Percentiles rank a stretch among this genome's conserved stretches.
Evolutionary conservation across 306 rosid species (phyloP).

Genomic region (Calophaca sinica): DNA sequence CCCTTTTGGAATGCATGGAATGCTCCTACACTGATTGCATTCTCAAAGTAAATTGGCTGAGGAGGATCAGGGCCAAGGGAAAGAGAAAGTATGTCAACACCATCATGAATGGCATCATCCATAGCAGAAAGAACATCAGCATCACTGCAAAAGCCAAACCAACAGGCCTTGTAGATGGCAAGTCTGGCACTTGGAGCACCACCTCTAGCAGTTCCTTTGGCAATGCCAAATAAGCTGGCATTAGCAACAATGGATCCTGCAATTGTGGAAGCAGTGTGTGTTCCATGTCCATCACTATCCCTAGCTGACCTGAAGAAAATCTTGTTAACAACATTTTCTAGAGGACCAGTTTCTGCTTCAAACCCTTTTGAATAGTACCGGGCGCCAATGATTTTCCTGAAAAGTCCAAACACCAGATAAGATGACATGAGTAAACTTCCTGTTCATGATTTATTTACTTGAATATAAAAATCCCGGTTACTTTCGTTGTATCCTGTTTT

Average conservation of each 20-base stretch:
- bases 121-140: slow-evolving; percentile 70
- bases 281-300: slow-evolving; percentile 73
- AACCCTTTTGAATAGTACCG: slow-evolving; percentile 61
- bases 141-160: slow-evolving; percentile 64
- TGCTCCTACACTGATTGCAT: slow-evolving; percentile 61
- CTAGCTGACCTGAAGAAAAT: slow-evolving; percentile 64
- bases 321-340: slow-evolving; percentile 46
- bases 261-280: slow-evolving; percentile 78
- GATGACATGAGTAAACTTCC: slow-evolving; percentile 17
- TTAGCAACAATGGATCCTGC: slow-evolving; percentile 64
- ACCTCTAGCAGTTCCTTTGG: slow-evolving; percentile 72
- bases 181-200: slow-evolving; percentile 72
- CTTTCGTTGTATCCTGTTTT: too few species aligned
- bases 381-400: slow-evolving; percentile 74
- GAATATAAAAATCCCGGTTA: background rate
- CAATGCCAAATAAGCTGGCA: slow-evolving; percentile 66
- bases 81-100: slow-evolving; percentile 73
- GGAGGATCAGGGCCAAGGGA: slow-evolving; percentile 76
- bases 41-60: slow-evolving; percentile 58
- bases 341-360: slow-evolving; percentile 61
- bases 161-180: slow-evolving; percentile 78
- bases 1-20: slow-evolving; percentile 76
- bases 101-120: slow-evolving; percentile 78
- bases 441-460: slow-evolving; percentile 5
- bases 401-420: slow-evolving; percentile 29